A percentile compares a stretch with the other conserved stretches of the same genome.
Conservation (phyloP, 2,329 filamentous ascomycete genomes). For the Hypoxylon sp. region DNA sequence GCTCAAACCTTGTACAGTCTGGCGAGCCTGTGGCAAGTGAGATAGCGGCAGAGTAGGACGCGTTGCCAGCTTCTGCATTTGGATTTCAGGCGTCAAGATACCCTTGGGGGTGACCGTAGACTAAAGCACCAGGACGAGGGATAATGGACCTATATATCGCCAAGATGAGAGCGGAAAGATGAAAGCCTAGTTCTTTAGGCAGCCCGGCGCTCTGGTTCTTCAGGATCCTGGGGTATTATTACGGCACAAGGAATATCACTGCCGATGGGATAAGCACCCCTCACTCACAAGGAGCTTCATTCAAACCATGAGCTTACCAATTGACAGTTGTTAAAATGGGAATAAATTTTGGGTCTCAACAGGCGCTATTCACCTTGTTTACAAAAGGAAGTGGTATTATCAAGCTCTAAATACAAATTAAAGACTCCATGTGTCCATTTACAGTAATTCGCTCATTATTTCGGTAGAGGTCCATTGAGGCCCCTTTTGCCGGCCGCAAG, state of each 20-base stretch:
- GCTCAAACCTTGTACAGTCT: slow-evolving; percentile 30
- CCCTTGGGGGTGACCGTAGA: slow-evolving; percentile 3
- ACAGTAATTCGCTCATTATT: slow-evolving; percentile 4
- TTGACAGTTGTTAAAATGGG: background rate
- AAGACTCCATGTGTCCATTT: slow-evolving; percentile 2
- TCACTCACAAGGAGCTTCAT: slow-evolving; percentile 1
- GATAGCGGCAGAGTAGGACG: slow-evolving; percentile 11
- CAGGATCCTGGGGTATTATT: slow-evolving; percentile 5
- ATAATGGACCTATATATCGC: slow-evolving; percentile 22
- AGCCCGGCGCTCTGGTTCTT: slow-evolving; percentile 2
- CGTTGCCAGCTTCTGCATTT: background rate
- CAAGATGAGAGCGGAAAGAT: background rate
- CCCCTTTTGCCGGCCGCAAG: slow-evolving; percentile 51
- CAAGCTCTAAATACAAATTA: slow-evolving; percentile 3
- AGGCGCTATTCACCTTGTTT: background rate
- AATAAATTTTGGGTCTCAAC: background rate
- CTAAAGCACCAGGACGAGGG: slow-evolving; percentile 2
- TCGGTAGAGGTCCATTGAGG: slow-evolving; percentile 32
- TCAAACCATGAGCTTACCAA: background rate
- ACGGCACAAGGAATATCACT: slow-evolving; percentile 1
- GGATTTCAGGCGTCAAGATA: background rate
- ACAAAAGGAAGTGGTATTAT: slow-evolving; percentile 23
- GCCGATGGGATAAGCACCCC: background rate
- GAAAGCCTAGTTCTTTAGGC: background rate
- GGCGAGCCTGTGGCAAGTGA: slow-evolving; percentile 12